phyloP scores from a whole-genome alignment of 495 filamentous ascomycete species.

The Staphylotrichum tortipilum region DNA sequence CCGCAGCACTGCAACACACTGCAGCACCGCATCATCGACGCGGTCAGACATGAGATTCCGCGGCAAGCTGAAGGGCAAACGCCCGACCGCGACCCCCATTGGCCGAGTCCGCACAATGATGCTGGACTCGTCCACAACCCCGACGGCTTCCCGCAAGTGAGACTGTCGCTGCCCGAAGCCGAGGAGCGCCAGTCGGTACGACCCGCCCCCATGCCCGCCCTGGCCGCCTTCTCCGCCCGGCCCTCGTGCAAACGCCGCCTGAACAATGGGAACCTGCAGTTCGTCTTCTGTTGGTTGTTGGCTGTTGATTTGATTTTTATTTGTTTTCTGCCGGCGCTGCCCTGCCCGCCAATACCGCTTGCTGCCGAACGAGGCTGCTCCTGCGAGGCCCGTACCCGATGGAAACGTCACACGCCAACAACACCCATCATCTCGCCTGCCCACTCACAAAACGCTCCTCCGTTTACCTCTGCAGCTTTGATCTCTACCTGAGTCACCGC shows the following conservation, averaged over 20 bases:
- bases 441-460: background rate
- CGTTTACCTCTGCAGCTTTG: conserved; percentile 1
- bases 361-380: background rate
- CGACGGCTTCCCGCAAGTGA: conserved; percentile 6
- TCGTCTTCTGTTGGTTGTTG: no score
- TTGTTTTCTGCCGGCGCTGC: background rate
- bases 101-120: conserved; percentile 5
- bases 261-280: conserved; percentile 18
- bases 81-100: conserved; percentile 13
- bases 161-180: conserved; percentile 24
- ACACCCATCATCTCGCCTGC: background rate
- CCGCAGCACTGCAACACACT: no score
- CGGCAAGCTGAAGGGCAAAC: conserved; percentile 24
- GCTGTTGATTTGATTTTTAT: no score
- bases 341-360: background rate
- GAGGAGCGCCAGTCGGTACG: conserved; percentile 8
- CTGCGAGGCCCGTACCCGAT: conserved; percentile 6
- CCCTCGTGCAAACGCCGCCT: conserved; percentile 18
- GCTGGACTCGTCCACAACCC: conserved; percentile 7
- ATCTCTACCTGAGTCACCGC: conserved; percentile 1
- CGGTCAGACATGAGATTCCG: conserved; percentile 21
- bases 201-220: conserved; percentile 1
- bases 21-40: conserved; percentile 24
- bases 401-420: background rate
- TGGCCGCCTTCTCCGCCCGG: no score